Conservation (phyloP, 192 early-diverging fungal species). For the Jimgerdemannia lactiflua region DNA sequence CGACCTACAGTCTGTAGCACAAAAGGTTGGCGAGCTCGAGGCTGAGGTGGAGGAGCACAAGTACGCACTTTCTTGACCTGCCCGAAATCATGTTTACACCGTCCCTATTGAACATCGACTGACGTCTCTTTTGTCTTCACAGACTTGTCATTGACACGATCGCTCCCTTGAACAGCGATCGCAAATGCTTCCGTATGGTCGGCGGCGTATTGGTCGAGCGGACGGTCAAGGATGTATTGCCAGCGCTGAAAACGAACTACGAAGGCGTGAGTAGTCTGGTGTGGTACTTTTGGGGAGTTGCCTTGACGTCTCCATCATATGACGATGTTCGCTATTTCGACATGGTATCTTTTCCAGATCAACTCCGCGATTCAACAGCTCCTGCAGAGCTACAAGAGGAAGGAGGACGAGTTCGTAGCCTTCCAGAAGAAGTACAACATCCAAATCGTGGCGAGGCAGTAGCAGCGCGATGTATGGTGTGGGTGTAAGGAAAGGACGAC, state of each 20-base stretch:
- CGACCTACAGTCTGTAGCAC: conserved; percentile 80
- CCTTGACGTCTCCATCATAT: background rate
- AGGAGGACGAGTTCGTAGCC: conserved; percentile 84
- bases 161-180: conserved; percentile 67
- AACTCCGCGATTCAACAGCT: conserved; percentile 73
- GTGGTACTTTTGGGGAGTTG: background rate
- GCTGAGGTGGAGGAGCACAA: conserved; percentile 92
- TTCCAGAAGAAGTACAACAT: conserved; percentile 93
- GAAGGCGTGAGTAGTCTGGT: conserved; percentile 61
- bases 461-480: background rate
- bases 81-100: background rate
- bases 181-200: conserved; percentile 93
- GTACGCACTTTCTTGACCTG: conserved; percentile 36
- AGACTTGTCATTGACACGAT: conserved; percentile 95
- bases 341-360: conserved; percentile 49
- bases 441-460: conserved; percentile 45
- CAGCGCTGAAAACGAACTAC: conserved; percentile 81
- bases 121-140: background rate
- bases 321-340: background rate
- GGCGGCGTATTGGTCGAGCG: conserved; percentile 94
- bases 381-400: conserved; percentile 76
- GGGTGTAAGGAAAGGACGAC: no score
- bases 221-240: conserved; percentile 89
- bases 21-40: conserved; percentile 94
- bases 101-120: background rate